Evolutionary conservation across 805 yeast species (phyloP).

Genomic region (Candida quercuum): DNA sequence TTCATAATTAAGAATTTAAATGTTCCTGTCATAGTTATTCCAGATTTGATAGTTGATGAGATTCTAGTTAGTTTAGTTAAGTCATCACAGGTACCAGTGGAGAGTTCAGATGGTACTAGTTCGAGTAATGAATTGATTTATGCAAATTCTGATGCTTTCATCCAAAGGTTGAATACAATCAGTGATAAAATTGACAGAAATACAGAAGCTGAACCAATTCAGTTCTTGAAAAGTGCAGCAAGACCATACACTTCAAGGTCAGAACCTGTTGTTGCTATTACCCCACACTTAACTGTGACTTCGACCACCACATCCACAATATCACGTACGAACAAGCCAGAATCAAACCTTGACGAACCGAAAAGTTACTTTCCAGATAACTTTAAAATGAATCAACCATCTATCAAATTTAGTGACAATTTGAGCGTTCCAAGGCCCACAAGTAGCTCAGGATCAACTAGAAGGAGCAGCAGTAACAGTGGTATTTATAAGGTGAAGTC

Average conservation of each 20-base stretch:
- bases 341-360: not conserved
- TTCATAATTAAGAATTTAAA: slow-evolving; percentile 14
- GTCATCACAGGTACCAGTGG: too few relatives aligned
- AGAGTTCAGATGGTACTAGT: too few relatives aligned
- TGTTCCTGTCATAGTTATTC: slow-evolving; percentile 18
- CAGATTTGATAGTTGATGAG: slow-evolving; percentile 10
- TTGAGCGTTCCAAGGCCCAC: slow-evolving; percentile 10
- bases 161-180: not conserved
- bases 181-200: slow-evolving; percentile 5
- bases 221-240: slow-evolving; percentile 2
- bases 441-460: slow-evolving; percentile 1
- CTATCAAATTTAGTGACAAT: slow-evolving; percentile 18
- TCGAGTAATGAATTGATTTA: too few relatives aligned
- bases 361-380: slow-evolving; percentile 1
- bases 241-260: slow-evolving; percentile 2
- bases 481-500: slow-evolving; percentile 21
- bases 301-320: not conserved
- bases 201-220: slow-evolving; percentile 2
- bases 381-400: slow-evolving; percentile 4
- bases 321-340: not conserved
- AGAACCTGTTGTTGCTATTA: not conserved
- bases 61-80: not conserved
- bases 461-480: slow-evolving; percentile 15
- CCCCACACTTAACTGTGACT: too few relatives aligned
- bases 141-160: not conserved